Conservation (phyloP, 768 basidiomycete genomes). For the Roridomyces roridus region DNA sequence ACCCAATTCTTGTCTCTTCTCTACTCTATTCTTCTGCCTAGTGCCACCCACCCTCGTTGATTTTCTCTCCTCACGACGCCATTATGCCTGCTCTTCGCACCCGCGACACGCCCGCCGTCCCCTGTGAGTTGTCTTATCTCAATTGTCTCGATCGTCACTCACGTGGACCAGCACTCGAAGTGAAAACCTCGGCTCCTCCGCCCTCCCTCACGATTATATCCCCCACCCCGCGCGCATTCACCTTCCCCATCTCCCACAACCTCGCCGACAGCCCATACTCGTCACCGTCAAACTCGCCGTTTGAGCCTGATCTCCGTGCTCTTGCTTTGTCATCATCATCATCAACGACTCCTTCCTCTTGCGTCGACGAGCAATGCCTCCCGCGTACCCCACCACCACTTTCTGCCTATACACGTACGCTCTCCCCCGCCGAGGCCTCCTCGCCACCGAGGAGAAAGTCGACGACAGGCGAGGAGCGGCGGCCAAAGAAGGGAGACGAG, state of each 20-base stretch:
- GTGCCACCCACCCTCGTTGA: constrained; percentile 15
- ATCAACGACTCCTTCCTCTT: constrained; percentile 41
- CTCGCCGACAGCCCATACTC: constrained; percentile 74
- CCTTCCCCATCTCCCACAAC: constrained; percentile 67
- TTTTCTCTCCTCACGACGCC: constrained; percentile 9
- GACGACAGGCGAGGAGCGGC: constrained; percentile 43
- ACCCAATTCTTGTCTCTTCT: neutral
- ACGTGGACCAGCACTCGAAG: constrained; percentile 12
- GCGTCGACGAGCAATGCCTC: constrained; percentile 46
- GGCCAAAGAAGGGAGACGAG: constrained; percentile 76
- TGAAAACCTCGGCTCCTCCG: constrained; percentile 11
- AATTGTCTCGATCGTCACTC: neutral
- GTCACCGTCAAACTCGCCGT: constrained; percentile 71
- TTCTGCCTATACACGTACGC: constrained; percentile 25
- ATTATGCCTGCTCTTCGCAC: constrained; percentile 85
- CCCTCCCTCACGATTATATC: constrained; percentile 65
- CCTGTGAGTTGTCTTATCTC: constrained; percentile 14
- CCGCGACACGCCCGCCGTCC: constrained; percentile 63
- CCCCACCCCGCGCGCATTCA: constrained; percentile 75
- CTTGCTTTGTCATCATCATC: constrained; percentile 40
- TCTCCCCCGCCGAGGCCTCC: constrained; percentile 8
- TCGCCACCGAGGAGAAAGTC: neutral
- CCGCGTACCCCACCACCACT: constrained; percentile 46
- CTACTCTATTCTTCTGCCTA: constrained; percentile 11
- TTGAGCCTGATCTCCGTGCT: constrained; percentile 72